Percentiles rank a stretch among this genome's conserved stretches.
Conservation (phyloP, 1,139 yeast genomes). For the Candida gigantensis region DNA sequence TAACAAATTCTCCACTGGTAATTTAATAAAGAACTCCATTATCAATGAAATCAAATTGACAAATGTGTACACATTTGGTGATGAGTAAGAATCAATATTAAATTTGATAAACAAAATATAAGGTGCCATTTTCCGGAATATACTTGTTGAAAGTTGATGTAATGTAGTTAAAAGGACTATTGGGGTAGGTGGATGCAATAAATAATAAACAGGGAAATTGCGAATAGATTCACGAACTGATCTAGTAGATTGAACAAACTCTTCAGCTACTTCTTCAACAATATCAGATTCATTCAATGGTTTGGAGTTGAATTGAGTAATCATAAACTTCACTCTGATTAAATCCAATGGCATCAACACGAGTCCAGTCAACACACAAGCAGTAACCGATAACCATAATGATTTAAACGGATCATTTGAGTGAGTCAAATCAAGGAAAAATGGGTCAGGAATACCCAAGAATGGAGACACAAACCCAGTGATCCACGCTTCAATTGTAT, state of each 20-base stretch:
- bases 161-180: slow-evolving; percentile 56
- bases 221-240: slow-evolving; percentile 43
- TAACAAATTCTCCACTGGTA: slow-evolving; percentile 85
- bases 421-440: slow-evolving; percentile 78
- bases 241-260: slow-evolving; percentile 23
- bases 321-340: slow-evolving; percentile 73
- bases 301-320: slow-evolving; percentile 50
- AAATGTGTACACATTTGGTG: slow-evolving; percentile 58
- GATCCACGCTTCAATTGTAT: slow-evolving; percentile 87
- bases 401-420: slow-evolving; percentile 76
- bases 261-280: slow-evolving; percentile 10
- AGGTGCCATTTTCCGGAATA: slow-evolving; percentile 72
- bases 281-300: slow-evolving; percentile 7
- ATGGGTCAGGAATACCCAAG: slow-evolving; percentile 87
- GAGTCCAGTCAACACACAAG: slow-evolving; percentile 75
- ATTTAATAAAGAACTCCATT: slow-evolving; percentile 67
- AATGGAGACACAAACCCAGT: slow-evolving; percentile 84
- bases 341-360: slow-evolving; percentile 79
- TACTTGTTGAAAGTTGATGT: slow-evolving; percentile 61
- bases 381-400: slow-evolving; percentile 64
- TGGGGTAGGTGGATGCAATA: slow-evolving; percentile 57
- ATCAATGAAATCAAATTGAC: slow-evolving; percentile 59
- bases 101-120: slow-evolving; percentile 64
- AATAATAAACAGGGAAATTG: slow-evolving; percentile 39
- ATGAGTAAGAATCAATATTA: slow-evolving; percentile 68